phyloP scores from a whole-genome alignment of 495 filamentous ascomycete species.

The Neurospora sp. region DNA sequence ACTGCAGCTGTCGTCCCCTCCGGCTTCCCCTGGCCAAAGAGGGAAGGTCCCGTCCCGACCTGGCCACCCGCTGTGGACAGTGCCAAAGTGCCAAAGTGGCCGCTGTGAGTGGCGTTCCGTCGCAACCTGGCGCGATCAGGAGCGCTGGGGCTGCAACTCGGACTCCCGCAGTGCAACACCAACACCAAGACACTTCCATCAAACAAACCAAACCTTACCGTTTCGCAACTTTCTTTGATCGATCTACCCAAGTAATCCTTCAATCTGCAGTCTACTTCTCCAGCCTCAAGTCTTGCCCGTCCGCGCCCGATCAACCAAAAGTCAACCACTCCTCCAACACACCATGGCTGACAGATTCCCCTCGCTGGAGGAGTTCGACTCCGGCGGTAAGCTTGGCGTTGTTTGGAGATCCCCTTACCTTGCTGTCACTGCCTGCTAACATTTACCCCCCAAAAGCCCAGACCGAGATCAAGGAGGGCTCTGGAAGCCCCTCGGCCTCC shows the following conservation, averaged over 20 bases:
- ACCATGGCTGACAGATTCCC: constrained; percentile 94
- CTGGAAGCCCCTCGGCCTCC: constrained; percentile 40
- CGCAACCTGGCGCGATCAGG: neutral
- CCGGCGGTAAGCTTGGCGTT: constrained; percentile 49
- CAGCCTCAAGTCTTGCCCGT: neutral
- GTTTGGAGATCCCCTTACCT: constrained; percentile 4
- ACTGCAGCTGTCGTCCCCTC: neutral
- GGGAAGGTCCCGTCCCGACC: neutral
- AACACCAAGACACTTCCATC: neutral
- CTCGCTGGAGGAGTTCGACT: constrained; percentile 90
- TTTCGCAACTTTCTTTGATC: neutral
- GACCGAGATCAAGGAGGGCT: constrained; percentile 33
- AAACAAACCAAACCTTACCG: neutral
- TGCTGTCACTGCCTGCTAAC: constrained; percentile 17
- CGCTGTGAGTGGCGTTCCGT: neutral
- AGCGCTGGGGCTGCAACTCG: neutral
- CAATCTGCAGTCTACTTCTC: neutral
- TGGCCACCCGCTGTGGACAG: neutral
- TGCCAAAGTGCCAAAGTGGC: neutral
- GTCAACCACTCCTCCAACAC: neutral
- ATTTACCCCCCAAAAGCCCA: constrained; percentile 23
- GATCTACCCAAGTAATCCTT: neutral
- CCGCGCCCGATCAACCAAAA: neutral
- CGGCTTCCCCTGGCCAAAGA: neutral
- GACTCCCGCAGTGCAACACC: neutral